phyloP scores from a whole-genome alignment of 2,329 filamentous ascomycete species.

The Raffaelea arxii region DNA sequence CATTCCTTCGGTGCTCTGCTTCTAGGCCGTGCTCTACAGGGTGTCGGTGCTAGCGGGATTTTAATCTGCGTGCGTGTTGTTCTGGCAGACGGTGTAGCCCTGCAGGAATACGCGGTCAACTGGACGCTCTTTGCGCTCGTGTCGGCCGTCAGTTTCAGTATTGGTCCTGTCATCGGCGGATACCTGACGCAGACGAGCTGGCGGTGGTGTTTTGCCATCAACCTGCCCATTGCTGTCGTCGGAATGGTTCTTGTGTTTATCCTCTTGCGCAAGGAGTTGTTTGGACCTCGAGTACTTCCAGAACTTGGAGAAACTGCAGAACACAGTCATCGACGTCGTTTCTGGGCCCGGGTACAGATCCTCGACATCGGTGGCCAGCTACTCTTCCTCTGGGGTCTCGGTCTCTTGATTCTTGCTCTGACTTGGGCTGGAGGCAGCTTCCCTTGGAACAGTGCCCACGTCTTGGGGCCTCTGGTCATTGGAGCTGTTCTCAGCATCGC shows the following conservation, averaged over 20 bases:
- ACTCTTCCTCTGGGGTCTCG: conserved; percentile 45
- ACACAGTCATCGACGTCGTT: conserved; percentile 13
- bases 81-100: conserved; percentile 53
- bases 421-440: conserved; percentile 48
- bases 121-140: conserved; percentile 53
- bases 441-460: conserved; percentile 37
- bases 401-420: conserved; percentile 42
- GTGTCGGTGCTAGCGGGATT: no score
- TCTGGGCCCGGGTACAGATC: conserved; percentile 39
- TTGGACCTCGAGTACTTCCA: conserved; percentile 39
- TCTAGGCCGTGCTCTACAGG: conserved; percentile 53
- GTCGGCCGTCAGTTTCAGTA: conserved; percentile 46
- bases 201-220: conserved; percentile 59
- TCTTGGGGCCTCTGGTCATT: conserved; percentile 37
- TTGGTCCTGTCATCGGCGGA: conserved; percentile 54
- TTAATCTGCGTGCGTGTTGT: conserved; percentile 51
- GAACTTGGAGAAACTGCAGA: conserved; percentile 30
- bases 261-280: conserved; percentile 47
- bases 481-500: conserved; percentile 29
- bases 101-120: conserved; percentile 52
- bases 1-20: conserved; percentile 48
- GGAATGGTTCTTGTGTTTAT: conserved; percentile 45
- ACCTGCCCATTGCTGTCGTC: conserved; percentile 43
- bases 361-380: conserved; percentile 47
- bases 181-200: conserved; percentile 46